Evolutionary conservation across 495 filamentous ascomycete species (phyloP).

Genomic region (Niebla homalea): DNA sequence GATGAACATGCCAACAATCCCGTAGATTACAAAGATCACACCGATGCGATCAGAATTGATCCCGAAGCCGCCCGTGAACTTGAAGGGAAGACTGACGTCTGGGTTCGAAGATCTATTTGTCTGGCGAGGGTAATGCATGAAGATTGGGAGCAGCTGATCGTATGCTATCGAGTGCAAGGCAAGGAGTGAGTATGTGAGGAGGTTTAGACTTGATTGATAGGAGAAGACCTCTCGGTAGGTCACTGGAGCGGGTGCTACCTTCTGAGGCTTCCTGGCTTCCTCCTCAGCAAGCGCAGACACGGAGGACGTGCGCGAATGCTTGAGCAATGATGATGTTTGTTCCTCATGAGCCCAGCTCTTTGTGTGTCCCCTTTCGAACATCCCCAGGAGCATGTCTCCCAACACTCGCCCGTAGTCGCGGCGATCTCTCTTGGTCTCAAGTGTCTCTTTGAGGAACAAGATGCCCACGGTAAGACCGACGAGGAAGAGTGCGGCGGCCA

Average conservation of each 20-base stretch:
- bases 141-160: slow-evolving; percentile 70
- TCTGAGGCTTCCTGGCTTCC: slow-evolving; percentile 8
- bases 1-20: slow-evolving; percentile 53
- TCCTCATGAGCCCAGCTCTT: slow-evolving; percentile 28
- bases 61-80: slow-evolving; percentile 68
- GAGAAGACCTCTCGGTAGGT: slow-evolving; percentile 57
- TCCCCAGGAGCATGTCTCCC: slow-evolving; percentile 35
- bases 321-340: slow-evolving; percentile 16
- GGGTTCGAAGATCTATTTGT: slow-evolving; percentile 38
- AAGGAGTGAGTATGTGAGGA: slow-evolving; percentile 61
- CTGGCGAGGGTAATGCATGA: slow-evolving; percentile 59
- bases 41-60: slow-evolving; percentile 60
- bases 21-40: slow-evolving; percentile 62
- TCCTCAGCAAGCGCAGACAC: slow-evolving; percentile 1
- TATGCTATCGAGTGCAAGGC: slow-evolving; percentile 65
- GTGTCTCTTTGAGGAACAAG: slow-evolving; percentile 68
- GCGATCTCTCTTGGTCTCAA: slow-evolving; percentile 46
- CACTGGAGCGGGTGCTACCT: slow-evolving; percentile 22
- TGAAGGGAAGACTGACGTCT: slow-evolving; percentile 52
- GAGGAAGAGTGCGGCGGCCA: slow-evolving; percentile 57
- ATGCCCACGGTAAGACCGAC: slow-evolving; percentile 56
- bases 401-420: slow-evolving; percentile 58
- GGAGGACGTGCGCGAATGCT: slow-evolving; percentile 8
- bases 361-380: slow-evolving; percentile 18
- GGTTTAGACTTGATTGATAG: slow-evolving; percentile 59